Base-by-base conservation (phyloP, 495 filamentous ascomycete species). In the Eremomyces bilateralis region DNA sequence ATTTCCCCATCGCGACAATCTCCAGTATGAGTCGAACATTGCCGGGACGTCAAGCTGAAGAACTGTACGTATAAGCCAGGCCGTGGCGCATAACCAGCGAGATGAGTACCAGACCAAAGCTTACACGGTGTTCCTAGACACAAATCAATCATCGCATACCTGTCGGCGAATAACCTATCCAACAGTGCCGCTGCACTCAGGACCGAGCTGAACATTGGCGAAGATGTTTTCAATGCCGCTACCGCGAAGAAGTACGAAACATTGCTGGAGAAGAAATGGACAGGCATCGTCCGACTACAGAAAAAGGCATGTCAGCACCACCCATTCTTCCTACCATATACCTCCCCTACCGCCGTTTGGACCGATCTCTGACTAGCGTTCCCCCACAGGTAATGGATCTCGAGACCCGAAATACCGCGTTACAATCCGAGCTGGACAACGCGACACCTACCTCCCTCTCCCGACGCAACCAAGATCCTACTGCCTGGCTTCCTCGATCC, bases 191-290 rank as follows among this genome's bases (percentile, higher is more conserved):
- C 70, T 29, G 69, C 74, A 28, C 53, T 93, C 16, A 61, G 72
- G 31, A 54, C 64, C 42, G 73, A 80, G 53, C 52, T 77, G 2
- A 61, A 59, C 22, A 58, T 84, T 4, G 67, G 70, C 15, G n/a
- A n/a, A n/a, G 65, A 76, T 35, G 65, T 57, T 29, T 84, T 88
- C 45, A 78, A 91, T 50, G 64, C 74, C 21, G 57, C 64, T 3
- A 83, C 76, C 5, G 58, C 69, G 21, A 88, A 88, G 59, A 90
- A 82, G 54, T 94, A 92, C 56, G 80, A 85, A 47, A 74, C 76
- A 4, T 51, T 94, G 15, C 51, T 94, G 49, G 84, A 92, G 61
- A 90, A 84, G 60, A 94, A 94, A 60, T 94, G 84, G 83, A 94
- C 84, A 15, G 82, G 76, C 44, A 75, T 85, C 2, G 78, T 90